Evolutionary conservation across 148 eudicot genomes (phyloP).

Genomic region (Beta vulgaris): DNA sequence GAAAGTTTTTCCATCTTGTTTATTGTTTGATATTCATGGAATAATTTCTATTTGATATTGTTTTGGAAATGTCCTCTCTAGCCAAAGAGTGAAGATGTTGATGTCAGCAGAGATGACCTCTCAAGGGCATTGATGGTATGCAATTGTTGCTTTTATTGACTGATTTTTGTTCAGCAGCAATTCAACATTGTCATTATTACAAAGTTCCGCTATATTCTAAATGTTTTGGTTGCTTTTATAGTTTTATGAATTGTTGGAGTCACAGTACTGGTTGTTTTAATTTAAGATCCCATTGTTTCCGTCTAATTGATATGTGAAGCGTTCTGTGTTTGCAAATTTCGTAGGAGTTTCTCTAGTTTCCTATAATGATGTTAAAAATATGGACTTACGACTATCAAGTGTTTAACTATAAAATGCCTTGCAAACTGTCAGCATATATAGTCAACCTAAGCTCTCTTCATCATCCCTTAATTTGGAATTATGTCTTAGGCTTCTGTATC

Average conservation of each 20-base stretch:
- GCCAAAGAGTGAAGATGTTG: slow-evolving; percentile 78
- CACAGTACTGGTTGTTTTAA: neutral
- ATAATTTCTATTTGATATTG: neutral
- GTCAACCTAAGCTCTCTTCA: neutral
- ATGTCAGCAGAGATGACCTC: slow-evolving; percentile 74
- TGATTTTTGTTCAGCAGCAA: neutral
- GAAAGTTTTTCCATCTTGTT: neutral
- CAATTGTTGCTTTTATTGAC: slow-evolving; percentile 7
- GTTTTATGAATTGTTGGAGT: neutral
- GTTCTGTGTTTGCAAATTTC: neutral
- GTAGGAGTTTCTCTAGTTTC: neutral
- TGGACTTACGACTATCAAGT: neutral
- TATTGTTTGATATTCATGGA: neutral
- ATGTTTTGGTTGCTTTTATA: neutral
- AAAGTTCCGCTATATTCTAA: neutral
- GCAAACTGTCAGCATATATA: neutral
- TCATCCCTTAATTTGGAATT: neutral
- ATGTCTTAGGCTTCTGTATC: neutral
- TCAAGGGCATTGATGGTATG: slow-evolving; percentile 88
- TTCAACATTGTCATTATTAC: neutral
- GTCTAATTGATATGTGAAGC: neutral
- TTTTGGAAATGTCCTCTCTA: slow-evolving; percentile 24
- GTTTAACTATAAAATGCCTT: neutral
- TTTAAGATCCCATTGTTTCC: neutral
- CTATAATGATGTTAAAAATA: neutral